These are phyloP conservation scores for Penicillium verrucosum DNA, from an alignment of 2,329 filamentous ascomycete genomes.

Conservation along the genomic window DNA sequence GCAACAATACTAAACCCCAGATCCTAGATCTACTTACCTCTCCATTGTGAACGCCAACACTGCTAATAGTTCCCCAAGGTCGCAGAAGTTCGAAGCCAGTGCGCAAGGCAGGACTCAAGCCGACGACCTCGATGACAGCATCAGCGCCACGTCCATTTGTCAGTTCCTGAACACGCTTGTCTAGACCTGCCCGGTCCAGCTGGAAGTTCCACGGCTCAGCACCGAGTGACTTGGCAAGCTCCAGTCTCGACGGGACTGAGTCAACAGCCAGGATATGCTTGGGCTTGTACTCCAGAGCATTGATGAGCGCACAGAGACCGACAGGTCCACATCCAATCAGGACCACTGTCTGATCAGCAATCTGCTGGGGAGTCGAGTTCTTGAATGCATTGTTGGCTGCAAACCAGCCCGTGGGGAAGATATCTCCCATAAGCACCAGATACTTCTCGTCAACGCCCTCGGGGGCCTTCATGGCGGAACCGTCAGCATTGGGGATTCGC, in stretches of 20 bases:
- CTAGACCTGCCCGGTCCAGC: slow-evolving; percentile 62
- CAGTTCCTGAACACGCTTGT: slow-evolving; percentile 67
- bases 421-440: slow-evolving; percentile 86
- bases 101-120: slow-evolving; percentile 64
- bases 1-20: slow-evolving; percentile 20
- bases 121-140: slow-evolving; percentile 76
- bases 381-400: slow-evolving; percentile 75
- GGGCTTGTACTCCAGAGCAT: slow-evolving; percentile 71
- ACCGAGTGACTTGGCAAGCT: slow-evolving; percentile 68
- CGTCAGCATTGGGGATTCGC: slow-evolving; percentile 75
- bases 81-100: slow-evolving; percentile 69
- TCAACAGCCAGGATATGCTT: slow-evolving; percentile 77
- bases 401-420: slow-evolving; percentile 82
- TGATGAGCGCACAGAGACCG: slow-evolving; percentile 77
- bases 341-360: slow-evolving; percentile 67
- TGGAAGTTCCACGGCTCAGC: slow-evolving; percentile 81
- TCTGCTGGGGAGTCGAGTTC: slow-evolving; percentile 55
- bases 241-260: slow-evolving; percentile 69
- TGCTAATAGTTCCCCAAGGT: slow-evolving; percentile 70
- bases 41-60: slow-evolving; percentile 71
- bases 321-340: slow-evolving; percentile 83
- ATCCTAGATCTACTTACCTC: slow-evolving; percentile 51
- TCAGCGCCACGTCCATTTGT: slow-evolving; percentile 82
- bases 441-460: slow-evolving; percentile 68
- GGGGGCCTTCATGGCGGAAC: slow-evolving; percentile 73